Conservation (phyloP, 306 rosid species). For the Astragalus membranaceus region DNA sequence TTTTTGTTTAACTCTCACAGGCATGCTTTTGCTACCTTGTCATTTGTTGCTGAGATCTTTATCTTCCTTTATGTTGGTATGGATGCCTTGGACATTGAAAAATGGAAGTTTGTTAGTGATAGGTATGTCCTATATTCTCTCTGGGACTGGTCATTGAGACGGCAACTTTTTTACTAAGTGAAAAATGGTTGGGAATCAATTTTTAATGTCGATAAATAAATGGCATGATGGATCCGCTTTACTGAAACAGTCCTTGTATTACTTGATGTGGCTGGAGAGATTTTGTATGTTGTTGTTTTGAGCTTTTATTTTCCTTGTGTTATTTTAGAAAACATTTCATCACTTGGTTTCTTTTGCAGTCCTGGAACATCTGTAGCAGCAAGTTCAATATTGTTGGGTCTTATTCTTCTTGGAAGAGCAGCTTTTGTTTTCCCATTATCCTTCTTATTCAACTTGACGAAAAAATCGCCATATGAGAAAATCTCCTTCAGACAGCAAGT, state of each 20-base stretch:
- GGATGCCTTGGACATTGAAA: constrained; percentile 98
- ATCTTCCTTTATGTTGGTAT: constrained; percentile 94
- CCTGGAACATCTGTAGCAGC: constrained; percentile 90
- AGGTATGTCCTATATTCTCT: constrained; percentile 44
- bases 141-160: not conserved
- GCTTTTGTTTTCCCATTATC: constrained; percentile 91
- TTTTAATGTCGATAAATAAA: not conserved
- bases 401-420: constrained; percentile 82
- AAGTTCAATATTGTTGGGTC: constrained; percentile 69
- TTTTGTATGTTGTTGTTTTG: not conserved
- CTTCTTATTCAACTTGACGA: constrained; percentile 65
- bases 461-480: constrained; percentile 48
- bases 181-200: not conserved
- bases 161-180: not conserved
- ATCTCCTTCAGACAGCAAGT: constrained; percentile 71
- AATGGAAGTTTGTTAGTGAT: constrained; percentile 89
- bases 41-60: constrained; percentile 85
- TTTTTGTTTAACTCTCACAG: constrained; percentile 32
- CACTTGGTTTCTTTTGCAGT: constrained; percentile 42
- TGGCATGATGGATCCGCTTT: constrained; percentile 5
- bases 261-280: not conserved
- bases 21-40: constrained; percentile 94
- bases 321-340: not conserved
- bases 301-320: not conserved
- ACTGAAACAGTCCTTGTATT: not conserved